Conservation (phyloP, 805 yeast genomes). For the Zygosaccharomyces pseudorouxii region DNA sequence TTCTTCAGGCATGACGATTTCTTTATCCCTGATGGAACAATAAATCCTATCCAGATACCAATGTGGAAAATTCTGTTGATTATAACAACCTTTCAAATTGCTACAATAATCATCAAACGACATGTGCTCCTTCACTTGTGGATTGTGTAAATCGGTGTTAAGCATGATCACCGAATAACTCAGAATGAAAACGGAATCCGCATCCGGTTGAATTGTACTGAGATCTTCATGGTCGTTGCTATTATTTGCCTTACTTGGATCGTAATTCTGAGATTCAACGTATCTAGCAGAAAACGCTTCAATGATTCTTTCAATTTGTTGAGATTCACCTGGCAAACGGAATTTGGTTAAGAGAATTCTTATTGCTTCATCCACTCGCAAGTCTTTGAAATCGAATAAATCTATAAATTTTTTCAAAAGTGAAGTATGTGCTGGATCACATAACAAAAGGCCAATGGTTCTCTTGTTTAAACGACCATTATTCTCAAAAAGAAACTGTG, state of each 20-base stretch:
- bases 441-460: constrained; percentile 77
- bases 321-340: constrained; percentile 95
- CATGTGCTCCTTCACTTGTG: constrained; percentile 91
- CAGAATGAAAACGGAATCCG: constrained; percentile 83
- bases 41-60: constrained; percentile 84
- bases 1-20: constrained; percentile 96
- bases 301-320: constrained; percentile 88
- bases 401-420: constrained; percentile 61
- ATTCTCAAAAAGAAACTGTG: constrained; percentile 68
- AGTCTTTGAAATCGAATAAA: constrained; percentile 66
- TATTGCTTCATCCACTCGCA: constrained; percentile 90
- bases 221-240: constrained; percentile 27
- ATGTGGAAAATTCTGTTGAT: constrained; percentile 70
- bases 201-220: constrained; percentile 61
- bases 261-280: constrained; percentile 54
- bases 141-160: constrained; percentile 90
- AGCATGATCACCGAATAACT: constrained; percentile 91
- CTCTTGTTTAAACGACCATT: constrained; percentile 84
- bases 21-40: constrained; percentile 72
- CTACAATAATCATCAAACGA: constrained; percentile 72
- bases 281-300: constrained; percentile 82
- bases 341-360: constrained; percentile 76
- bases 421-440: constrained; percentile 63
- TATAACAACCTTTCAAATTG: constrained; percentile 77
- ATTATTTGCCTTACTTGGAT: constrained; percentile 13